Evolutionary conservation across 208 protist species (phyloP).

Genomic region (Trypanosoma avium): DNA sequence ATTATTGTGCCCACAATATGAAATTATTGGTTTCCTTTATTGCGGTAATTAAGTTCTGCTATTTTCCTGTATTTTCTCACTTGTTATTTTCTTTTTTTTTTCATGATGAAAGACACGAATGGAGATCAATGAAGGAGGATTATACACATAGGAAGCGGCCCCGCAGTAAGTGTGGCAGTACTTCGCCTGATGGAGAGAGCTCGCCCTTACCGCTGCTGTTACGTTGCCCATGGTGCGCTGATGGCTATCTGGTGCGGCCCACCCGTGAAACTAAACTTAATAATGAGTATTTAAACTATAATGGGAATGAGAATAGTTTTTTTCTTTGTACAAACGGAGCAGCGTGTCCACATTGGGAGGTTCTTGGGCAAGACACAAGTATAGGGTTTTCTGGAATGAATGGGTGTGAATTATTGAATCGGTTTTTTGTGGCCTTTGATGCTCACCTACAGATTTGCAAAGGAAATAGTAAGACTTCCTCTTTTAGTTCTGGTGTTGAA

Average conservation of each 20-base stretch:
- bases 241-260: conserved; percentile 18
- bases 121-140: too few species aligned
- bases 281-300: neutral
- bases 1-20: too few species aligned
- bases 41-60: too few species aligned
- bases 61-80: too few species aligned
- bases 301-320: neutral
- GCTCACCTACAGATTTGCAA: conserved; percentile 19
- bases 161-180: neutral
- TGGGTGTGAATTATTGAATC: neutral
- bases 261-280: neutral
- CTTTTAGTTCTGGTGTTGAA: neutral
- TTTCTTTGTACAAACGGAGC: conserved; percentile 23
- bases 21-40: too few species aligned
- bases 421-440: conserved; percentile 25
- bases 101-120: too few species aligned
- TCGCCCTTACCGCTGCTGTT: too few species aligned
- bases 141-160: too few species aligned
- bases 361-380: conserved; percentile 18
- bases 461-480: neutral
- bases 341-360: conserved; percentile 9
- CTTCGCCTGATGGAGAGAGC: too few species aligned
- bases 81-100: too few species aligned
- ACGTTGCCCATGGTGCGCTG: conserved; percentile 35
- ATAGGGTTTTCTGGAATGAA: conserved; percentile 33